Percentiles rank a stretch among this genome's conserved stretches.
These are phyloP conservation scores for Alternaria sp. DNA, from an alignment of 2,329 filamentous ascomycete species.

Conservation along the genomic window DNA sequence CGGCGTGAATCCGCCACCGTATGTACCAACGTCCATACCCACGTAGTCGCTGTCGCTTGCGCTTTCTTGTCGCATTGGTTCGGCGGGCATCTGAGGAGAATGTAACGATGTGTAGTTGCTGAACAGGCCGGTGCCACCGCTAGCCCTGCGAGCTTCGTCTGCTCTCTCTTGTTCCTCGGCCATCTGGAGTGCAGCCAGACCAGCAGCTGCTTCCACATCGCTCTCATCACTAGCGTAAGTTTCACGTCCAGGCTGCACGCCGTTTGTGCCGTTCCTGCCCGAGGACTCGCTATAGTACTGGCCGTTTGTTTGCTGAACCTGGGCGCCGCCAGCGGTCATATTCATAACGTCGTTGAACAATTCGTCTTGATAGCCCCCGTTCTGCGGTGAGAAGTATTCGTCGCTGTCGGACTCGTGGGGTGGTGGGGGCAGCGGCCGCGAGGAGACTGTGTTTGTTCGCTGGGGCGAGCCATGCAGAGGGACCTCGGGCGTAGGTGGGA, in stretches of 20 bases:
- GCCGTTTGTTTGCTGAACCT: conserved; percentile 47
- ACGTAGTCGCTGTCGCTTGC: conserved; percentile 74
- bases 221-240: conserved; percentile 71
- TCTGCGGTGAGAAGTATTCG: conserved; percentile 51
- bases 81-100: conserved; percentile 53
- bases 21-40: conserved; percentile 74
- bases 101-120: conserved; percentile 56
- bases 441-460: conserved; percentile 61
- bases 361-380: conserved; percentile 59
- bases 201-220: conserved; percentile 86
- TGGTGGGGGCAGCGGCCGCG: conserved; percentile 68
- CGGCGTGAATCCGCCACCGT: conserved; percentile 75
- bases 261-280: conserved; percentile 56
- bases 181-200: conserved; percentile 81
- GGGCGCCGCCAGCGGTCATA: conserved; percentile 47
- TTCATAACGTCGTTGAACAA: conserved; percentile 66
- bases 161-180: conserved; percentile 79
- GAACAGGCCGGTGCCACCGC: conserved; percentile 63
- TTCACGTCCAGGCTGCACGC: conserved; percentile 45
- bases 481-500: conserved; percentile 59
- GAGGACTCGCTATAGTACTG: conserved; percentile 38
- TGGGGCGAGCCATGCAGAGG: conserved; percentile 60
- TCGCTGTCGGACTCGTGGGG: conserved; percentile 60
- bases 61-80: conserved; percentile 30
- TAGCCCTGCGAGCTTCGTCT: conserved; percentile 66